phyloP scores from a whole-genome alignment of 2,329 filamentous ascomycete species.

The Emericellopsis atlantica region DNA sequence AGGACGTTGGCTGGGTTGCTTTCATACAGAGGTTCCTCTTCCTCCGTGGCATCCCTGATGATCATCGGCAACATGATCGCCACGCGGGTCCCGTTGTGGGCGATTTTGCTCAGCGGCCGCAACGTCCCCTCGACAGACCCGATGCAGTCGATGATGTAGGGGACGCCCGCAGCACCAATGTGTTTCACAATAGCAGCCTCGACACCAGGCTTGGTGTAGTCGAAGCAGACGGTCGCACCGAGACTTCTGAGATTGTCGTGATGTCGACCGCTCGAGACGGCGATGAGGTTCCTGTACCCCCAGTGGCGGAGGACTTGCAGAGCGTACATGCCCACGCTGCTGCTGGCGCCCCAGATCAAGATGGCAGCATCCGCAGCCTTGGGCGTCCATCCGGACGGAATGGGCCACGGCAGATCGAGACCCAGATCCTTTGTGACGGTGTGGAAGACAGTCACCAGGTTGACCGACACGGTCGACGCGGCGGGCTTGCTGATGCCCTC shows the following conservation, averaged over 20 bases:
- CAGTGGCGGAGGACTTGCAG: slow-evolving; percentile 38
- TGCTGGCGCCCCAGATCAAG: slow-evolving; percentile 38
- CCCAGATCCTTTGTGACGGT: slow-evolving; percentile 33
- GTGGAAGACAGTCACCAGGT: slow-evolving; percentile 48
- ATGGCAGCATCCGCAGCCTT: slow-evolving; percentile 23
- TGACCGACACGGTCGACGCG: slow-evolving; percentile 42
- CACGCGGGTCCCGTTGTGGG: slow-evolving; percentile 33
- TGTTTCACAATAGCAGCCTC: slow-evolving; percentile 2
- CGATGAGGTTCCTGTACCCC: slow-evolving; percentile 37
- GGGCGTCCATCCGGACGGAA: slow-evolving; percentile 24
- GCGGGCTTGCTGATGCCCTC: slow-evolving; percentile 24
- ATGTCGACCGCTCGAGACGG: slow-evolving; percentile 30
- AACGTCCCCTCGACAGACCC: slow-evolving; percentile 33
- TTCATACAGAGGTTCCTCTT: slow-evolving; percentile 34
- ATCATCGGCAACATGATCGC: slow-evolving; percentile 50
- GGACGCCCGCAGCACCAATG: slow-evolving; percentile 13
- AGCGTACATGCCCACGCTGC: slow-evolving; percentile 36
- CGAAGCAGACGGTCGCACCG: slow-evolving; percentile 32
- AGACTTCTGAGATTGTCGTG: slow-evolving; percentile 27
- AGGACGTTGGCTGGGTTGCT: slow-evolving; percentile 34
- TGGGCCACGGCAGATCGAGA: slow-evolving; percentile 44
- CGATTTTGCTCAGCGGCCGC: slow-evolving; percentile 35
- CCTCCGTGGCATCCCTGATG: slow-evolving; percentile 33
- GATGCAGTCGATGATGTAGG: slow-evolving; percentile 43
- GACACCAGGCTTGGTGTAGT: slow-evolving; percentile 26